Base-by-base conservation (phyloP, 2,329 filamentous ascomycete species). In the Xylaria sp. region DNA sequence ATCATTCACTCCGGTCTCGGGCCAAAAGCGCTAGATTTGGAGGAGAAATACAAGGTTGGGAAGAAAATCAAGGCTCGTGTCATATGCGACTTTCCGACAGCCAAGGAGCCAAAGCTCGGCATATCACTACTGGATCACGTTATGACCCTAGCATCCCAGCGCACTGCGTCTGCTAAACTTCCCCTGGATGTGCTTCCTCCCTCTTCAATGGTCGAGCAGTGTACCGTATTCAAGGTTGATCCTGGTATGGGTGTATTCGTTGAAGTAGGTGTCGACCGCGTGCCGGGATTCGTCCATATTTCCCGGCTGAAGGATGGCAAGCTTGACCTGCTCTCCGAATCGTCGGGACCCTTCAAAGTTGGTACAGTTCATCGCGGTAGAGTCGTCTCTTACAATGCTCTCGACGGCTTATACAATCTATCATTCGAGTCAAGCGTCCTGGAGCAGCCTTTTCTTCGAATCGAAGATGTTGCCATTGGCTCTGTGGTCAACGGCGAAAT, bases 221-320 rank as follows among this genome's bases (percentile, higher is more conserved):
- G 92, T 66, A 94, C 89, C 46, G 90, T 99, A 8, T 87, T 90
- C 63, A 92, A 92, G 73, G 93, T 98, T 2, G 92, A 97, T 73
- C 85, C 90, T 5, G 90, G 91, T 2, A 88, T 95, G 69, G 97
- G 96, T 63, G 84, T 98, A 2, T 97, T 97, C 76, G 86, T 94
- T 18, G 88, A 92, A 73, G 82, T 95, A 32, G 90, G 90, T 2
- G 82, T 91, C 6, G 84, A 87, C 50, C 88, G 90, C 37, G 84
- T 95, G 2, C 84, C 88, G n/a, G 93, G 93, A 10, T 99, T 98
- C 77, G 94, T 97, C 25, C 96, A 99, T 80, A 97, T 99, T 73
- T 99, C 96, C 0, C 89, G 93, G 72, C 88, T 99, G 70, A 92
- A 95, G 68, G 95, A 99, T 79, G 91, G 91, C 74, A 97, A 96